These are phyloP conservation scores for Eragrostis tef DNA, from an alignment of 202 grass and related monocot genomes.

Conservation along the genomic window DNA sequence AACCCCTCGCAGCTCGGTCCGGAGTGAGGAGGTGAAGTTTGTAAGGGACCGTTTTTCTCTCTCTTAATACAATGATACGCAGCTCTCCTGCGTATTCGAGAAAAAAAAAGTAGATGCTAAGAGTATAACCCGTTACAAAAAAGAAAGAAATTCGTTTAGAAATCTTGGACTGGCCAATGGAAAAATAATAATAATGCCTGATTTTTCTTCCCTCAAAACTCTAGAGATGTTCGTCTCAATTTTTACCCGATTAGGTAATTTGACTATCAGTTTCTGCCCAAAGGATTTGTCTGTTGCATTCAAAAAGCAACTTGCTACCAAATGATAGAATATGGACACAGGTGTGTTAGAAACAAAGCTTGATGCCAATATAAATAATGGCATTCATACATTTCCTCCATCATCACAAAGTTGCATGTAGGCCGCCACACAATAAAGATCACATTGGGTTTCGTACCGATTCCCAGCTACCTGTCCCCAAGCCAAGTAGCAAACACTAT, in stretches of 20 bases:
- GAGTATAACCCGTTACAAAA: neutral
- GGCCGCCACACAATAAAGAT: slow-evolving; percentile 24
- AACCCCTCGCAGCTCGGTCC: too few relatives aligned
- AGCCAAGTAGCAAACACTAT: neutral
- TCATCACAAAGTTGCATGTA: slow-evolving; percentile 1
- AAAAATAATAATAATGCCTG: neutral
- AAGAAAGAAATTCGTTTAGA: neutral
- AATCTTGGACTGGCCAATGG: neutral
- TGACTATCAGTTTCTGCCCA: neutral
- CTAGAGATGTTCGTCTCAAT: neutral
- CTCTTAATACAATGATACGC: too few relatives aligned
- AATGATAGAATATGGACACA: neutral
- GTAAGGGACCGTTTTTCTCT: too few relatives aligned
- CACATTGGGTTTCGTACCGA: slow-evolving; percentile 5
- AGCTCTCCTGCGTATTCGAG: too few relatives aligned
- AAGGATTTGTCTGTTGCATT: neutral
- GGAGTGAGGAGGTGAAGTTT: too few relatives aligned
- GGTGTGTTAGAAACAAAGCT: neutral
- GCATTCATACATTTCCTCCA: neutral
- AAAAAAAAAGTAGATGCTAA: too few relatives aligned
- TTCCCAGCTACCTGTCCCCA: neutral
- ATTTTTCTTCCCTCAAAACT: neutral
- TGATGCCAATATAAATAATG: neutral
- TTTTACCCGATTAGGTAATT: neutral
- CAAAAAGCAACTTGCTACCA: neutral